Conservation (phyloP, 2,329 filamentous ascomycete genomes). For the Penicillium rolfsii region DNA sequence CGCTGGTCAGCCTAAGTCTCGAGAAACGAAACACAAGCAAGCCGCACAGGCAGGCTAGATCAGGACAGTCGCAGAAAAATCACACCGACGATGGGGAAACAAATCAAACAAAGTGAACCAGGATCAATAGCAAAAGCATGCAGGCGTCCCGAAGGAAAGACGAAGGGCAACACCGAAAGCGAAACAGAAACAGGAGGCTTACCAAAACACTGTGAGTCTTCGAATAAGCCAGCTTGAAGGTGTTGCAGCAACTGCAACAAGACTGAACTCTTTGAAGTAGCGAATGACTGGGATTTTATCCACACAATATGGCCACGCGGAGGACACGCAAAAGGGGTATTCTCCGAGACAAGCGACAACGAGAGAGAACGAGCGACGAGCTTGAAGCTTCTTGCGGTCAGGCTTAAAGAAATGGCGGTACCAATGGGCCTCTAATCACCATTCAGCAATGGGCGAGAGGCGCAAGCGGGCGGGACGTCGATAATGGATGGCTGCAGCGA, state of each 20-base stretch:
- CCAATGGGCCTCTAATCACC: conserved; percentile 42
- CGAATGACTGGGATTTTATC: conserved; percentile 52
- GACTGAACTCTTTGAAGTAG: conserved; percentile 47
- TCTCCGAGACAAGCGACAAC: conserved; percentile 39
- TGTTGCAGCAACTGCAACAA: conserved; percentile 51
- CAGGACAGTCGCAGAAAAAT: conserved; percentile 12
- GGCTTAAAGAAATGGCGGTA: conserved; percentile 37
- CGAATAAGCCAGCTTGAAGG: conserved; percentile 56
- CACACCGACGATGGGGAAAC: conserved; percentile 4
- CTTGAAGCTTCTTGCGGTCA: conserved; percentile 36
- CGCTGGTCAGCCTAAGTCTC: conserved; percentile 22
- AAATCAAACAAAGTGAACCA: conserved; percentile 17
- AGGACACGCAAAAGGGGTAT: conserved; percentile 31
- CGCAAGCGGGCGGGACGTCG: conserved; percentile 33
- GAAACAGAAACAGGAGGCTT: conserved; percentile 29
- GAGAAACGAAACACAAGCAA: not conserved
- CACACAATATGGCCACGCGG: conserved; percentile 40
- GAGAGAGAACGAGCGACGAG: conserved; percentile 48
- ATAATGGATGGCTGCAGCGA: conserved; percentile 38
- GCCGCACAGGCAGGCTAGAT: not conserved
- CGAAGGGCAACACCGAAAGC: conserved; percentile 20
- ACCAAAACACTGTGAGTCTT: conserved; percentile 52
- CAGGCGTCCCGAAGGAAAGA: conserved; percentile 30
- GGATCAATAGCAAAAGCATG: conserved; percentile 27
- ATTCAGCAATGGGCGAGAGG: conserved; percentile 31